Percentiles rank a stretch among this genome's conserved stretches.
Conservation (phyloP, 2,329 filamentous ascomycete genomes). For the Ophiocordyceps camponoti-rufipedis region DNA sequence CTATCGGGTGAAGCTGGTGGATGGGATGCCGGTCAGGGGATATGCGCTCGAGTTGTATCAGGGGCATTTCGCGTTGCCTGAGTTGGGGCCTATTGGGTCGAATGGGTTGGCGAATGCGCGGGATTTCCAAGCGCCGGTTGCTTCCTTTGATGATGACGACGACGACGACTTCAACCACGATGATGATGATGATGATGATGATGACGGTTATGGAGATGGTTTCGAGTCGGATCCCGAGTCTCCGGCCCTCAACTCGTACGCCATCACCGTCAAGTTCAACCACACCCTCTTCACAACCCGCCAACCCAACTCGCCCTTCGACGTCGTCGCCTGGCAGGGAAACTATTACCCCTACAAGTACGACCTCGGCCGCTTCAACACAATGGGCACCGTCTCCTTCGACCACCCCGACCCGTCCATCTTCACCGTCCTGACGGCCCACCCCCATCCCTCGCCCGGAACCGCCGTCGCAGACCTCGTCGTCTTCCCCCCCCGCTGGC, state of each 20-base stretch:
- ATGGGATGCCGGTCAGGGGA: slow-evolving; percentile 40
- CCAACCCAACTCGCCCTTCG: slow-evolving; percentile 58
- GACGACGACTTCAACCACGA: neutral
- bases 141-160: slow-evolving; percentile 38
- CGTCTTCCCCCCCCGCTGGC: slow-evolving; percentile 56
- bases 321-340: slow-evolving; percentile 68
- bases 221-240: too few relatives aligned
- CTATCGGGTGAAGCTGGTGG: slow-evolving; percentile 50
- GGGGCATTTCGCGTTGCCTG: slow-evolving; percentile 52
- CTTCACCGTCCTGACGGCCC: slow-evolving; percentile 53
- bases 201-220: too few relatives aligned
- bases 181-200: neutral
- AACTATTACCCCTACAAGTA: slow-evolving; percentile 72
- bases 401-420: slow-evolving; percentile 70
- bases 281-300: slow-evolving; percentile 43
- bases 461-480: slow-evolving; percentile 55
- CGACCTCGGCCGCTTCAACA: slow-evolving; percentile 63
- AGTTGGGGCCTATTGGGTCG: slow-evolving; percentile 55
- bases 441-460: slow-evolving; percentile 32
- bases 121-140: slow-evolving; percentile 59
- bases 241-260: slow-evolving; percentile 7
- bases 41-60: slow-evolving; percentile 63
- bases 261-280: slow-evolving; percentile 46
- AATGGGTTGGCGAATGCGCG: slow-evolving; percentile 57
- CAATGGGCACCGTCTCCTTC: slow-evolving; percentile 52